Base-by-base conservation (phyloP, 148 eudicot genomes). In the Vaccinium macrocarpon region DNA sequence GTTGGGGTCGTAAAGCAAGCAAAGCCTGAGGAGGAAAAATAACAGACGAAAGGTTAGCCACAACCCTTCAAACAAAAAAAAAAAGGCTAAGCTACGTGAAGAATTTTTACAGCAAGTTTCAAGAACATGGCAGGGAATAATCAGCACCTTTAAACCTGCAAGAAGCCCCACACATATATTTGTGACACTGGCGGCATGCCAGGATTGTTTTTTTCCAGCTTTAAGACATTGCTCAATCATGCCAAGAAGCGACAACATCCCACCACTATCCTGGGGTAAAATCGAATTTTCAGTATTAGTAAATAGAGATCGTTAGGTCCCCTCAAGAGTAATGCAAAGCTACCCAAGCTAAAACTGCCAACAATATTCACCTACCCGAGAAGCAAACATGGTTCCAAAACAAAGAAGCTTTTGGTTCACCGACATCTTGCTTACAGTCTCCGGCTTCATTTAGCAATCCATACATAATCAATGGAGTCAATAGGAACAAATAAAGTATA, bases 361-460 rank as follows among this genome's bases (percentile, higher is more conserved):
- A 81, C 51, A 23, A 64, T 21, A n/a, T 73, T 81, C 76, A 91
- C 85, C 80, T 87, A 95, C 99, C 98, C 93, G 95, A 90, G 92
- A 91, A 78, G 99, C 98, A 90, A 95, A 97, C 89, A 97, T 86
- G 82, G 84, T 88, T 29, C 99, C 99, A 80, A 97, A 95, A 88
- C 93, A 95, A 82, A 97, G 93, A 81, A 97, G 93, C 97, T 88
- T 95, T 90, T 95, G 97, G 89, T 97, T 97, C 86, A 97, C 98
- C 92, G 93, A 86, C 95, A 93, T 92, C 92, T 95, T 95, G 89
- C 94, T 92, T 71, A 91, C 86, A 78, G 93, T 92, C 92, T 95
- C 99, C 55, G 99, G 97, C 99, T 97, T 82, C 92, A 92, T 73
- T 83, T 76, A 79, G 81, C 70, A 85, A 84, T 46, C 29, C 61